phyloP scores from a whole-genome alignment of 108 stramenopile species.

The Nitzschia palea region DNA sequence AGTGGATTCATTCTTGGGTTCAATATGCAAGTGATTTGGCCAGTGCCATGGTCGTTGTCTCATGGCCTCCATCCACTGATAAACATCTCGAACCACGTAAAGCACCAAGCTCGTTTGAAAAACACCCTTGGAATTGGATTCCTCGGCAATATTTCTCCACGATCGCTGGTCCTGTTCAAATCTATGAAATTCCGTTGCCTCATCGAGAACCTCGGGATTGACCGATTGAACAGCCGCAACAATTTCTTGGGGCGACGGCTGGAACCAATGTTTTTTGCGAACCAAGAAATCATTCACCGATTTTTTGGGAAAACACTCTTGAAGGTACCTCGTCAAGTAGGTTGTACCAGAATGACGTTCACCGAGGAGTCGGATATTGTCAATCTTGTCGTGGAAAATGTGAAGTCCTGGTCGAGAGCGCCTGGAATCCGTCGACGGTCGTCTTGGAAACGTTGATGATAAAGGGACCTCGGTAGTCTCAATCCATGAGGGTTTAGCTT shows the following conservation, averaged over 20 bases:
- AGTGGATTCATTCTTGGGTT: constrained; percentile 20
- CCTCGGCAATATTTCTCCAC: constrained; percentile 11
- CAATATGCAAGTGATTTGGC: constrained; percentile 26
- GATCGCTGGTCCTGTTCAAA: background rate
- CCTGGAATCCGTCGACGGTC: background rate
- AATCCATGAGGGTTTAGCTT: background rate
- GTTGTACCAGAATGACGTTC: constrained; percentile 39
- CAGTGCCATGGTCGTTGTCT: constrained; percentile 32
- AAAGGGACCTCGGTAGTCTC: too few relatives aligned
- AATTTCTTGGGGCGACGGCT: constrained; percentile 20
- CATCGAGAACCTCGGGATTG: background rate
- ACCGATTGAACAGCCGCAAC: background rate
- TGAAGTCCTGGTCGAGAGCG: constrained; percentile 9
- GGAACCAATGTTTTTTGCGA: constrained; percentile 33
- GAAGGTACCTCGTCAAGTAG: constrained; percentile 16
- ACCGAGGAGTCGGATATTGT: constrained; percentile 26
- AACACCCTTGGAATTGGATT: background rate
- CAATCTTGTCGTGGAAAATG: background rate
- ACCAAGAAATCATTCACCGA: constrained; percentile 17
- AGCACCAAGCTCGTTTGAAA: constrained; percentile 5
- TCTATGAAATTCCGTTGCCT: background rate
- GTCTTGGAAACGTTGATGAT: background rate
- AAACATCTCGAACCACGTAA: constrained; percentile 7
- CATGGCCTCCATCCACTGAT: constrained; percentile 37
- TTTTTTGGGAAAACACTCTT: constrained; percentile 20